Base-by-base conservation (phyloP, 139 green algal genomes). In the Medakamo hakoo region DNA sequence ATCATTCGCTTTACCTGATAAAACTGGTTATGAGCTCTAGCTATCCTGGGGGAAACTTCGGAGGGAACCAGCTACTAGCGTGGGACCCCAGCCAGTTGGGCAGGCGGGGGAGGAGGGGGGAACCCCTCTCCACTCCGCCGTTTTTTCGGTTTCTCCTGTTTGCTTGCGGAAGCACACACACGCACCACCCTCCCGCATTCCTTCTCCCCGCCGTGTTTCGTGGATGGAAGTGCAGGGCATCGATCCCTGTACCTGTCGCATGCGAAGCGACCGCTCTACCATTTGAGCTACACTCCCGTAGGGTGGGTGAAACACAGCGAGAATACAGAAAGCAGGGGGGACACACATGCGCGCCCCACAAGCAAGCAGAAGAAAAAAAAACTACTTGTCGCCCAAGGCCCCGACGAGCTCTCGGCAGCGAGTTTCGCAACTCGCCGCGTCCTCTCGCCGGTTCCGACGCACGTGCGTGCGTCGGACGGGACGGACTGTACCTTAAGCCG, bases 41-140 rank as follows among this genome's bases (percentile, higher is more conserved):
- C 85, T 93, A 88, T 90, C 80, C 85, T 89, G 82, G 82, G 82
- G 84, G 82, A 93, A 89, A 91, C 83, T 93, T 93, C 84, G 82
- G 86, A 88, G 82, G 83, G 76, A 94, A 94, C 83, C 86, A 94
- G 84, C 86, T 94, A 94, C 84, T 93, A 90, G 73, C 40, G 40
- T 52, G 9, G n/a, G 40, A 52, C 40, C 16, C 40, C 40, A 16
- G 40, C 16, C 40, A 16, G 40, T 16, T 21, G 40, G 40, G 40
- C 40, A 21, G 40, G 9, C 16, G 40, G 40, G 40, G 9, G 9
- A 21, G 9, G 9, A 9, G 16, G 16, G 40, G 40, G 16, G 16
- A 52, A 52, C 9, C 40, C 40, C 40, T 9, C n/a, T n/a, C n/a
- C n/a, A n/a, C n/a, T 9, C 40, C 40, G 40, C 40, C 40, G 40